Evolutionary conservation across 805 yeast genomes (phyloP), one percentile per base, ranked within the genome.

Genomic region (Maudiozyma saulgeensis): DNA sequence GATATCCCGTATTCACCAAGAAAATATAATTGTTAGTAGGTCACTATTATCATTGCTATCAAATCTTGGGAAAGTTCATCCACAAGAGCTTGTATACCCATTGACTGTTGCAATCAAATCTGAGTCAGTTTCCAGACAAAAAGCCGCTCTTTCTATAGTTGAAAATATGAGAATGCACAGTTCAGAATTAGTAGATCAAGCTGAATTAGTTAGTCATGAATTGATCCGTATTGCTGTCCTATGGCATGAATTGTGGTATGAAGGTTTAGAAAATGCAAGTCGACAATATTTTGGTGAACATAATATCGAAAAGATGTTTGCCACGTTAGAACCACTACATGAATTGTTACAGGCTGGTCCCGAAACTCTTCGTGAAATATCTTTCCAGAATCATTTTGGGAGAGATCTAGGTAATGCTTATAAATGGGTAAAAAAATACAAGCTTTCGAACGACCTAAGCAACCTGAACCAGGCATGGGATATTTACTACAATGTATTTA

Each of bases 171-270:
- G 95, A 55, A 76, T 83, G 3, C 97, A 93, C 58, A 86, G 96
- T 41, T 78, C 97, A 0, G 69, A 72, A 0, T 71, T 93, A 52
- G 96, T 93, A 26, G 89, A 84, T 53, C 98, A 93, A 63, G 90
- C 97, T 0, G 96, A 89, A 57, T 66, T 90, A 49, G 97, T 93
- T n/a, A 86, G 96, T 68, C 82, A 82, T 56, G 99, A 93, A 61
- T 77, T 93, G 49, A 90, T 93, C 53, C 74, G 98, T 56, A 96
- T 89, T 16, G 96, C 98, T 1, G 96, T 91, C 3, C 68, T 93
- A 52, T 90, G 99, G 97, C 96, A 89, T 60, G 99, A 93, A 61
- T 84, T 85, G 63, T 93, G 99, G 99, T 90, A 89, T 58, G 98
- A 91, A 68, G 97, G 96, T 2, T 73, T 93, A 32, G 99, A 93